Evolutionary conservation across 2,329 filamentous ascomycete genomes (phyloP).

Genomic region (Myriangium duriaei): DNA sequence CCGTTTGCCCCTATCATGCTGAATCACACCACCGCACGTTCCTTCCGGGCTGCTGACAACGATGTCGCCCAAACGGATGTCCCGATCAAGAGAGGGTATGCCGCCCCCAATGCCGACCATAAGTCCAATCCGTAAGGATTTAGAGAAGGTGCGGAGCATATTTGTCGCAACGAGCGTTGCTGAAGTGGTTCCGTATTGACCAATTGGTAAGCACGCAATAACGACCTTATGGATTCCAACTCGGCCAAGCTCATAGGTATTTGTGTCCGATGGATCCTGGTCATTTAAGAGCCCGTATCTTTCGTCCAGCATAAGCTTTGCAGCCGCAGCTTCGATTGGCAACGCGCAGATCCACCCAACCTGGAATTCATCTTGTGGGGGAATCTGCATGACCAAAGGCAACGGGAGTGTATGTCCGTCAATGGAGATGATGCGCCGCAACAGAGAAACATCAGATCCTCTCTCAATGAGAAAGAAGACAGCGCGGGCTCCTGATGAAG

Average conservation of each 20-base stretch:
- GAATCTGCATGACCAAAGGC: no score
- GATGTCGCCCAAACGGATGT: constrained; percentile 20
- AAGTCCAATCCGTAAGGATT: constrained; percentile 10
- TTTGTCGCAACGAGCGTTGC: constrained; percentile 12
- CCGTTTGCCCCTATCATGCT: constrained; percentile 17
- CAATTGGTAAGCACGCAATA: constrained; percentile 15
- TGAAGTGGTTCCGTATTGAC: constrained; percentile 12
- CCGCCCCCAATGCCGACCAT: constrained; percentile 19
- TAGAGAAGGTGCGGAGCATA: constrained; percentile 11
- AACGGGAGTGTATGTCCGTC: no score
- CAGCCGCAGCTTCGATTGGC: constrained; percentile 8
- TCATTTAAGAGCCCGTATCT: neutral
- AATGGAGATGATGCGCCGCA: no score
- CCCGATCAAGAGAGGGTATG: constrained; percentile 11
- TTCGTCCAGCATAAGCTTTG: constrained; percentile 10
- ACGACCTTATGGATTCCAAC: constrained; percentile 17
- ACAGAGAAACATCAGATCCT: no score
- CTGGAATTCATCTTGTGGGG: constrained; percentile 5
- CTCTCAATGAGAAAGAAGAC: no score
- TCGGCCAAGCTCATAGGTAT: constrained; percentile 12
- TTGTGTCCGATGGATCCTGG: constrained; percentile 5
- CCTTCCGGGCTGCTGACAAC: constrained; percentile 16
- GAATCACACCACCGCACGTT: constrained; percentile 15
- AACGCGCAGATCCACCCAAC: constrained; percentile 11
- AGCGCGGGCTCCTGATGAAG: no score